Evolutionary conservation across 768 basidiomycete genomes (phyloP).

Genomic region (Sistotremastrum suecicum): DNA sequence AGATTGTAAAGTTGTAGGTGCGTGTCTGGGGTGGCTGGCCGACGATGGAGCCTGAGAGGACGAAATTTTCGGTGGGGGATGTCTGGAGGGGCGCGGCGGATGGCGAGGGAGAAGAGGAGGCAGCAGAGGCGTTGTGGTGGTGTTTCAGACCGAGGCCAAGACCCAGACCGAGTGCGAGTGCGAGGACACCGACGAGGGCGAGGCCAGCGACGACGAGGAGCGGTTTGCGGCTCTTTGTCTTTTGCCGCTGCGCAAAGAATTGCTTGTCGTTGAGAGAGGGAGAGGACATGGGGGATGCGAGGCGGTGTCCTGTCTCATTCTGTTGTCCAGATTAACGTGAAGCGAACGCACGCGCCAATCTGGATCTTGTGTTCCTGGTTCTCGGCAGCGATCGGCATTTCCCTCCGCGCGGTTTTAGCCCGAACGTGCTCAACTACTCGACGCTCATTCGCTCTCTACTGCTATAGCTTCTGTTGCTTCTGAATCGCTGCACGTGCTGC

Average conservation of each 20-base stretch:
- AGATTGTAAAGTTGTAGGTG: conserved; percentile 29
- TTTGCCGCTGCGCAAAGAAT: too few species aligned
- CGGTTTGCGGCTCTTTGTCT: neutral
- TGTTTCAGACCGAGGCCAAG: conserved; percentile 6
- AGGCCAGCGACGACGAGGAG: neutral
- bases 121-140: neutral
- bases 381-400: too few species aligned
- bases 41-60: too few species aligned
- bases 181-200: neutral
- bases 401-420: neutral
- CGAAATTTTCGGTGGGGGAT: neutral
- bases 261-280: neutral
- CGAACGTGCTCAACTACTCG: neutral
- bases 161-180: conserved; percentile 6
- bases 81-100: neutral
- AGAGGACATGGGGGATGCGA: neutral
- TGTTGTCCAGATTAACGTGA: too few species aligned
- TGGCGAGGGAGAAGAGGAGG: neutral
- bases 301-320: neutral
- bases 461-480: neutral
- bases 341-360: neutral
- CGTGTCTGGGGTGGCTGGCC: conserved; percentile 21
- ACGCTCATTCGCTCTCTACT: neutral
- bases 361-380: too few species aligned
- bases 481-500: conserved; percentile 1